phyloP scores from a whole-genome alignment of 805 yeast genomes.

The Hanseniaspora valbyensis region DNA sequence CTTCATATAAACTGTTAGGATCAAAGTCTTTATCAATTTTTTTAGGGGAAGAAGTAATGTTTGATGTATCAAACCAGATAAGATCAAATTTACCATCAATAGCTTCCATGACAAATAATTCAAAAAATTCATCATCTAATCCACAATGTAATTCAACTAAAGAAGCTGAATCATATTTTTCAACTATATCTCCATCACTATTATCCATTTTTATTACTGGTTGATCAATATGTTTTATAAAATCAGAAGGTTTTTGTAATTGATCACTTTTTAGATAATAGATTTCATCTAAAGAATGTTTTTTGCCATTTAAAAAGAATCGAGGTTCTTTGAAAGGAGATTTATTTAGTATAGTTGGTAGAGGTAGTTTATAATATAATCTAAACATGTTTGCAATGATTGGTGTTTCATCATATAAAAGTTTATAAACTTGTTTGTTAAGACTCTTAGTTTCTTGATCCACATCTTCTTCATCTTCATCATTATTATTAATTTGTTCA shows the following conservation, averaged over 20 bases:
- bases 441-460: background rate
- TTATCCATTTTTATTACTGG: constrained; percentile 34
- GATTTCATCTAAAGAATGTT: constrained; percentile 41
- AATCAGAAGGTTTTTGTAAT: constrained; percentile 19
- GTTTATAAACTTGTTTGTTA: background rate
- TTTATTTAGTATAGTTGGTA: constrained; percentile 9
- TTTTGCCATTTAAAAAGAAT: constrained; percentile 9
- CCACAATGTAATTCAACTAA: constrained; percentile 9
- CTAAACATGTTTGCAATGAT: constrained; percentile 3
- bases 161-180: constrained; percentile 49
- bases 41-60: background rate
- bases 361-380: background rate
- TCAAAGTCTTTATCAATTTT: constrained; percentile 36
- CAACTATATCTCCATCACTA: constrained; percentile 38
- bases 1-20: constrained; percentile 26
- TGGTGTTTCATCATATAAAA: background rate
- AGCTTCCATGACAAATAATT: constrained; percentile 13
- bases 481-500: background rate
- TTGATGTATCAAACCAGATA: constrained; percentile 12
- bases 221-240: background rate
- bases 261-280: constrained; percentile 61
- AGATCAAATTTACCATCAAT: constrained; percentile 13
- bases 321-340: constrained; percentile 2
- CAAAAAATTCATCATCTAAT: constrained; percentile 7
- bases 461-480: too few relatives aligned